Conservation (phyloP, 148 eudicot species). For the Cornus kousa region DNA sequence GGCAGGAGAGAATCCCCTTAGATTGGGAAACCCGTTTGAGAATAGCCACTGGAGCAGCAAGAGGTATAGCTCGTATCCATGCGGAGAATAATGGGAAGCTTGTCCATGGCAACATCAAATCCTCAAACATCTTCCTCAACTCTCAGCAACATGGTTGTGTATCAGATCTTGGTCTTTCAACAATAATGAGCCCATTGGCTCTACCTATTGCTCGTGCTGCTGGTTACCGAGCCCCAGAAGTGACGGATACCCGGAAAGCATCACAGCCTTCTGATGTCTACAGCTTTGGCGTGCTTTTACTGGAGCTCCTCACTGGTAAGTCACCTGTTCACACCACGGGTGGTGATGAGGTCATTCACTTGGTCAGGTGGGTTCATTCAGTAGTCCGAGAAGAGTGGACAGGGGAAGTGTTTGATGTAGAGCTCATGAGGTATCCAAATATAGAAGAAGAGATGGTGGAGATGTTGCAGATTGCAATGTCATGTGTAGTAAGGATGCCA, state of each 20-base stretch:
- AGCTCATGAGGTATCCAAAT: slow-evolving; percentile 64
- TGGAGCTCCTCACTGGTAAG: slow-evolving; percentile 83
- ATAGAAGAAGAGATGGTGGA: slow-evolving; percentile 88
- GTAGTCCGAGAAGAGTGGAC: slow-evolving; percentile 85
- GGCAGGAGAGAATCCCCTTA: slow-evolving; percentile 61
- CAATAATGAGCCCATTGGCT: slow-evolving; percentile 66
- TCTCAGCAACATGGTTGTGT: slow-evolving; percentile 53
- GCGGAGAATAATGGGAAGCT: slow-evolving; percentile 55
- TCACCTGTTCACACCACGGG: slow-evolving; percentile 60
- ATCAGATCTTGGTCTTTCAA: slow-evolving; percentile 69
- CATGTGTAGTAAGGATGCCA: slow-evolving; percentile 61
- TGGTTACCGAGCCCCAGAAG: slow-evolving; percentile 87
- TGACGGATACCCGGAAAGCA: slow-evolving; percentile 69
- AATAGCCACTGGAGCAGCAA: slow-evolving; percentile 72
- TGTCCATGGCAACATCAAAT: slow-evolving; percentile 80
- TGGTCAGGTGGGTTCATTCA: slow-evolving; percentile 83
- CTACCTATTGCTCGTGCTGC: slow-evolving; percentile 78
- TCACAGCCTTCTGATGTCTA: slow-evolving; percentile 78
- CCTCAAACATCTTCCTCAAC: slow-evolving; percentile 81
- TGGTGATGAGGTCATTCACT: slow-evolving; percentile 61
- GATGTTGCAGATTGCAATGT: slow-evolving; percentile 74
- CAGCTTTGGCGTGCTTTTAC: slow-evolving; percentile 81
- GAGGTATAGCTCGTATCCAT: slow-evolving; percentile 79
- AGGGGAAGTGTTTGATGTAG: slow-evolving; percentile 80
- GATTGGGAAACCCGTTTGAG: slow-evolving; percentile 79